A percentile compares a stretch with the other conserved stretches of the same genome.
Conservation (phyloP, 2,329 filamentous ascomycete species). For the Calonectria multiphialidica region DNA sequence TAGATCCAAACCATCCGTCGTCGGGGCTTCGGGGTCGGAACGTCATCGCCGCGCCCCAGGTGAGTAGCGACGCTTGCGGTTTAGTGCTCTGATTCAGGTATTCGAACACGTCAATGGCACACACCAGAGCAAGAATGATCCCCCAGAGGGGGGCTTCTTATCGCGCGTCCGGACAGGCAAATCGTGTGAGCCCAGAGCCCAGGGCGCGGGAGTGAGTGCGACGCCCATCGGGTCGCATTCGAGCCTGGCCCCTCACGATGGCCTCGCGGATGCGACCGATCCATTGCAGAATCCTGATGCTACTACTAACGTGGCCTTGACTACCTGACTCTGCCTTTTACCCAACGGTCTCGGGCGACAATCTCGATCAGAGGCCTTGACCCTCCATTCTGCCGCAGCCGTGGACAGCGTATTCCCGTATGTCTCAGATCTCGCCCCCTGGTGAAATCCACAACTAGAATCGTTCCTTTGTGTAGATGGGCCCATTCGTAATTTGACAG, state of each 20-base stretch:
- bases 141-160: not conserved
- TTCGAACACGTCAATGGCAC: not conserved
- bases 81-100: not conserved
- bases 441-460: not conserved
- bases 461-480: not conserved
- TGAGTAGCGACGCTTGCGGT: not conserved
- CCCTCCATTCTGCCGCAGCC: not conserved
- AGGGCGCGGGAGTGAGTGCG: not conserved
- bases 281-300: not conserved
- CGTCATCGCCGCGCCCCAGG: not conserved
- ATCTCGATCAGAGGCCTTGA: not conserved
- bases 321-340: not conserved
- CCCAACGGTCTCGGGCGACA: not conserved
- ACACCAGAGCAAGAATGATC: not conserved
- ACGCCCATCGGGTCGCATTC: not conserved
- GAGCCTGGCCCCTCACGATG: not conserved
- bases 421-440: not conserved
- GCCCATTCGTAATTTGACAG: not conserved
- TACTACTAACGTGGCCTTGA: not conserved
- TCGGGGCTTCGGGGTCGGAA: not conserved
- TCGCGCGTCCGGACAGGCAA: not conserved
- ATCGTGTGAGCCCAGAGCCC: not conserved
- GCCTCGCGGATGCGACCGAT: not conserved
- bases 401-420: not conserved
- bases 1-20: not conserved